Evolutionary conservation across 306 rosid genomes (phyloP).

Genomic region (Inga leiocalycina): DNA sequence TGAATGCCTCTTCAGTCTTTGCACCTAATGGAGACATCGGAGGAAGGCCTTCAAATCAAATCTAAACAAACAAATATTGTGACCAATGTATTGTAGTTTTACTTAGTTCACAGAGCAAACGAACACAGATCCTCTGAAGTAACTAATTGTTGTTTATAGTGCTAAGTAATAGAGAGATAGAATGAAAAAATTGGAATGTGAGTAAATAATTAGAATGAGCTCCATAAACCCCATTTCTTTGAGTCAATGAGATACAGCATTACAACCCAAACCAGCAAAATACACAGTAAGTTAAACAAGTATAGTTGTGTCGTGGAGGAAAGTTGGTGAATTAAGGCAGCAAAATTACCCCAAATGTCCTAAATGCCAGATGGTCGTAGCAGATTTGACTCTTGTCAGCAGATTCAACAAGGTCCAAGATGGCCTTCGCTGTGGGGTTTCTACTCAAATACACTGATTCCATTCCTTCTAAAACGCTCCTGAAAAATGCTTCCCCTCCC

Average conservation of each 20-base stretch:
- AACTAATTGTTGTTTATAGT: background rate
- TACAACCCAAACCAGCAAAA: background rate
- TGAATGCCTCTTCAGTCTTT: conserved; percentile 7
- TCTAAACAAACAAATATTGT: background rate
- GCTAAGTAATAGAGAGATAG: background rate
- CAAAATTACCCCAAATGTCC: conserved; percentile 88
- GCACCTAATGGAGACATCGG: background rate
- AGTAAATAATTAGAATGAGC: background rate
- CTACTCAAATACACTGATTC: conserved; percentile 77
- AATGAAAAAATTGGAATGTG: background rate
- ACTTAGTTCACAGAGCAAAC: conserved; percentile 6
- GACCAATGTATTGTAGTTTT: background rate
- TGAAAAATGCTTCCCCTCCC: conserved; percentile 77
- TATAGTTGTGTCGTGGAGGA: conserved; percentile 1
- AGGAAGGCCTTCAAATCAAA: conserved; percentile 1
- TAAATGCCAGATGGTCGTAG: conserved; percentile 93
- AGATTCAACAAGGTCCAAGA: conserved; percentile 81
- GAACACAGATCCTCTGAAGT: background rate
- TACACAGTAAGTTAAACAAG: background rate
- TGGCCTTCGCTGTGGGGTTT: conserved; percentile 85
- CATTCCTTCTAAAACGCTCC: conserved; percentile 74
- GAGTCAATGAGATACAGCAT: background rate
- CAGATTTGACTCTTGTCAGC: conserved; percentile 52
- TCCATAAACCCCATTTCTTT: background rate
- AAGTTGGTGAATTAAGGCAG: background rate